A percentile compares a stretch with the other conserved stretches of the same genome.
Conservation (phyloP, 2,329 filamentous ascomycete species). For the Didymella lethalis region DNA sequence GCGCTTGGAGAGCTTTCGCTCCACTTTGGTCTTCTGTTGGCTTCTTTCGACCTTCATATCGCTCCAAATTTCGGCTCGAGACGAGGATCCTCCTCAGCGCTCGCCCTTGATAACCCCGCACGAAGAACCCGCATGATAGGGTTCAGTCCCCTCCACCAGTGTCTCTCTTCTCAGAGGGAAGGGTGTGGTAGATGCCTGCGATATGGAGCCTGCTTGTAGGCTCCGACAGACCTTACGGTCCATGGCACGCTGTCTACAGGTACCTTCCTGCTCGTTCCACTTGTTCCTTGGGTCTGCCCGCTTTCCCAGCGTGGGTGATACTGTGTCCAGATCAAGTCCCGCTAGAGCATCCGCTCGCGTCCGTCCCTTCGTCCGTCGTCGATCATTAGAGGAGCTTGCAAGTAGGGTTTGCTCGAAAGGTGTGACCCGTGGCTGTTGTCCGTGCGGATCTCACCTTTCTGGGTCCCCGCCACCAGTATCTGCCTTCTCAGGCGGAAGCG, state of each 20-base stretch:
- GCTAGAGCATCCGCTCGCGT: slow-evolving; percentile 20
- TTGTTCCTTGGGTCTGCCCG: slow-evolving; percentile 20
- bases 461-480: slow-evolving; percentile 34
- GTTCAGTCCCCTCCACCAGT: slow-evolving; percentile 33
- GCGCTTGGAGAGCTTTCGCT: slow-evolving; percentile 12
- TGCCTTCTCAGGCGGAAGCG: slow-evolving; percentile 28
- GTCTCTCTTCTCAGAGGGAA: slow-evolving; percentile 32
- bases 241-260: slow-evolving; percentile 34
- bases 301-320: slow-evolving; percentile 12
- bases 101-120: slow-evolving; percentile 22
- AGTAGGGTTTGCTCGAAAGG: slow-evolving; percentile 23
- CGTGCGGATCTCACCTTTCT: neutral
- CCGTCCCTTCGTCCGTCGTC: slow-evolving; percentile 18
- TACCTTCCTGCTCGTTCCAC: slow-evolving; percentile 25
- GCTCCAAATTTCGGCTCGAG: slow-evolving; percentile 9
- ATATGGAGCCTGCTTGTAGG: slow-evolving; percentile 26
- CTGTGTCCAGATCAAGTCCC: slow-evolving; percentile 19
- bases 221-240: slow-evolving; percentile 34
- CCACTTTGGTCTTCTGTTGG: slow-evolving; percentile 4
- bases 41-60: slow-evolving; percentile 15
- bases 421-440: neutral
- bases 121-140: slow-evolving; percentile 31
- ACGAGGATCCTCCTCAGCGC: slow-evolving; percentile 15
- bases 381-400: slow-evolving; percentile 28
- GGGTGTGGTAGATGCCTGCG: slow-evolving; percentile 40